These are phyloP conservation scores for Paspalum vaginatum DNA, from an alignment of 176 grass and related monocot species.

Conservation along the genomic window DNA sequence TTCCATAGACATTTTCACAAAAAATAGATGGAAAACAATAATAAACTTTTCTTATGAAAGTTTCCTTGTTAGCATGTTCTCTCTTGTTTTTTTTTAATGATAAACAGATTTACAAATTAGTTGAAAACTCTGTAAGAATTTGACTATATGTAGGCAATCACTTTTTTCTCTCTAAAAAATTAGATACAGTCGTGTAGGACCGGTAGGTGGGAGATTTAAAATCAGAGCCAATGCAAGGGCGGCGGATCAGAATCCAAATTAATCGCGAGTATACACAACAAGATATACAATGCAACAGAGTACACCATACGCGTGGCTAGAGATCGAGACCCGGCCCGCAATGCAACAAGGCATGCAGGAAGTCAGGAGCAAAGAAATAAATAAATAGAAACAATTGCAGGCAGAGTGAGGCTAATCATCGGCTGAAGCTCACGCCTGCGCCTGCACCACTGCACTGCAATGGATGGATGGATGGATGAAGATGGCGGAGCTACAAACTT, in stretches of 20 bases:
- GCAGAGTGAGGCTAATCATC: constrained; percentile 46
- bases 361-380: neutral
- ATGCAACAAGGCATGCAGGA: neutral
- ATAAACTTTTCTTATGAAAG: no score
- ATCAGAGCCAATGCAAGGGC: neutral
- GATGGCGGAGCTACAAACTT: constrained; percentile 2
- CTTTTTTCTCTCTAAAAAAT: no score
- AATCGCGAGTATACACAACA: neutral
- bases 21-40: no score
- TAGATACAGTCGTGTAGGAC: no score
- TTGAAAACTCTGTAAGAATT: no score
- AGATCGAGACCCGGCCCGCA: no score
- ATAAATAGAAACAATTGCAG: neutral
- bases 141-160: no score
- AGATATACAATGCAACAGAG: neutral
- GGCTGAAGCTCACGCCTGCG: constrained; percentile 50
- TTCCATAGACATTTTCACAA: no score
- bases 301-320: neutral
- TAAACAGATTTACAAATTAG: no score
- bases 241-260: neutral
- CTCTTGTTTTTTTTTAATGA: no score
- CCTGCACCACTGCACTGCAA: neutral
- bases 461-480: constrained; percentile 34
- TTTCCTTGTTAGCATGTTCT: no score
- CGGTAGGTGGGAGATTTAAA: no score